Base-by-base conservation (phyloP, 2,329 filamentous ascomycete genomes). In the Sclerotinia nivalis region DNA sequence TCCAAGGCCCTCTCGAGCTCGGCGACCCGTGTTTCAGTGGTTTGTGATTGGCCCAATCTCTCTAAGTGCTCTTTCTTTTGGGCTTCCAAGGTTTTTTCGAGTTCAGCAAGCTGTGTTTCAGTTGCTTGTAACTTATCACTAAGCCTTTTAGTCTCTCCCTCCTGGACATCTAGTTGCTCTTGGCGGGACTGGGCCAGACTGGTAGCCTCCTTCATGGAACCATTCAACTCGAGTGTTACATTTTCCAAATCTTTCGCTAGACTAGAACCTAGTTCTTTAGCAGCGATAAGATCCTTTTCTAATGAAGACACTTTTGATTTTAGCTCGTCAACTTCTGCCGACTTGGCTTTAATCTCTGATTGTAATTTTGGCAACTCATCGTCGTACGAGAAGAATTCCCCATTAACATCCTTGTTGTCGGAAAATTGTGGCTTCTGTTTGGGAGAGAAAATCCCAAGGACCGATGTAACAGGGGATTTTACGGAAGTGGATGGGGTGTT, bases 361-460 rank as follows among this genome's bases (percentile, higher is more conserved):
- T 96, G 91, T n/a, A 97, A 82, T 68, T 92, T 88, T 4, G 92
- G 91, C 20, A 96, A 84, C 80, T 98, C 95, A 65, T 91, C 90
- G 70, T 98, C 94, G 75, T 93, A 96, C 0, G 93, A 97, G 81
- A 97, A 97, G 80, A 97, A 91, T 62, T 97, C 92, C 73, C 94
- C 91, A 37, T 76, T 78, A 0, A 76, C 73, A 55, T 80, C 82
- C 54, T 78, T 78, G 6, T 81, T 79, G 10, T 80, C 77, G 10
- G 77, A 73, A 60, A 80, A 73, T 43, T 78, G 74, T 7, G 80
- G 73, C 71, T 82, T 83, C 49, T 84, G 81, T 72, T 80, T 84
- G 4, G 83, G 82, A 2, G 84, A 86, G 73, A 85, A 85, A 73
- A 85, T 80, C 49, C 83, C 80, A 2, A 86, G 76, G 37, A 85